These are phyloP conservation scores for Angomonas ambiguus DNA, from an alignment of 208 protist genomes.

Conservation along the genomic window DNA sequence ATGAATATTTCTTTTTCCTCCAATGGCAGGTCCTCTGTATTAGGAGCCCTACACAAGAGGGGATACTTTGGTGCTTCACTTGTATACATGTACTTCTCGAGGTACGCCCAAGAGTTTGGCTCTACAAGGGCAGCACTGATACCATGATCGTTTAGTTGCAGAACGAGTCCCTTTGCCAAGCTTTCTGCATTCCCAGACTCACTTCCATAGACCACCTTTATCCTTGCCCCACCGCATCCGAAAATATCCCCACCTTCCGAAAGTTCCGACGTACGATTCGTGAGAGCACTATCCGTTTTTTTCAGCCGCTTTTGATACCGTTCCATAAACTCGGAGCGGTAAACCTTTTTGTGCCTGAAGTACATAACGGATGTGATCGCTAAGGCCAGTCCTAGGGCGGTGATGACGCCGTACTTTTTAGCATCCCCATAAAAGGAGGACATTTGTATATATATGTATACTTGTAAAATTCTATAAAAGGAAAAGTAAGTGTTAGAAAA, in stretches of 20 bases:
- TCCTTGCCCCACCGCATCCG: not conserved
- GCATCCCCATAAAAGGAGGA: too few species aligned
- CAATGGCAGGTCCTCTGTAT: not conserved
- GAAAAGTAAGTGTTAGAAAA: too few species aligned
- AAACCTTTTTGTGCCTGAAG: too few species aligned
- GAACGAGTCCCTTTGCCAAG: slow-evolving; percentile 52
- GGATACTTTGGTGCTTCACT: not conserved
- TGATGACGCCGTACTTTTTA: too few species aligned
- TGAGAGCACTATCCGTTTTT: slow-evolving; percentile 12
- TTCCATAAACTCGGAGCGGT: slow-evolving; percentile 36
- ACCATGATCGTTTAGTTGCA: slow-evolving; percentile 42
- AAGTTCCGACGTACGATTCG: not conserved
- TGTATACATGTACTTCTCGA: slow-evolving; percentile 27
- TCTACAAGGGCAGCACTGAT: slow-evolving; percentile 50
- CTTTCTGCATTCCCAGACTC: slow-evolving; percentile 65
- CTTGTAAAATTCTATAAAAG: too few species aligned
- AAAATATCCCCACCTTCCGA: not conserved
- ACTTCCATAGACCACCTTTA: slow-evolving; percentile 69
- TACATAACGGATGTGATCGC: too few species aligned
- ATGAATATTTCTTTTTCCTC: slow-evolving; percentile 23
- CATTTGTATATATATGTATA: too few species aligned
- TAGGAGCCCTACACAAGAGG: slow-evolving; percentile 3
- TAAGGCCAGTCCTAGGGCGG: too few species aligned
- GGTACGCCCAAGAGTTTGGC: slow-evolving; percentile 45
- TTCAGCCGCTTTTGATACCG: slow-evolving; percentile 27